Base-by-base conservation (phyloP, 768 basidiomycete species). In the Imleria badia region DNA sequence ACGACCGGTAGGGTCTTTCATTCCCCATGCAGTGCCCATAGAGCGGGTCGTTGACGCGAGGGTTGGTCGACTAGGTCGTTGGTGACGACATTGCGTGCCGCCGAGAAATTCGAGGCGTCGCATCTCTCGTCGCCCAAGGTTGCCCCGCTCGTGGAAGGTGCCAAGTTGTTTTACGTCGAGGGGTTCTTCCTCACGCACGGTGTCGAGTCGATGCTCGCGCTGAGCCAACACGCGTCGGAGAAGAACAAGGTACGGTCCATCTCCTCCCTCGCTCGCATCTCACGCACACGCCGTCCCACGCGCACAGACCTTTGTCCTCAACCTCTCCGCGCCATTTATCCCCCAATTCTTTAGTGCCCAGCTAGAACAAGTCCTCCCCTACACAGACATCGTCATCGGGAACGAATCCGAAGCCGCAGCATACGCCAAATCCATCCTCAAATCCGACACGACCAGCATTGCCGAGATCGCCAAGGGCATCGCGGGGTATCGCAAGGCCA, bases 121-220 rank as follows among this genome's bases (percentile, higher is more conserved):
- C 93, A 98, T 73, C 80, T 99, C 41, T 78, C 81, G 10, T 87
- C 91, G 10, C 79, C 88, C 14, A 73, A 77, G 48, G 85, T 98
- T 59, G 85, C 89, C 26, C 80, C 85, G 31, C 76, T 94, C 60
- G 78, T 98, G 65, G 80, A 90, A 6, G 80, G 76, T 43, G 96
- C 95, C 54, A 86, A 89, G 67, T 81, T 82, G 69, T 97, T 82
- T 79, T 99, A 99, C 76, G 84, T 98, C 56, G 96, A 94, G 66
- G 96, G 96, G 9, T 99, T 88, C 79, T 98, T 99, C 85, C 81
- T 98, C 55, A 96, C 96, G 17, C 96, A 99, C 68, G 96, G 97
- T 42, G 69, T 81, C 52, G 83, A 85, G 51, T 79, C 82, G 52
- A 84, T 84, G 45, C 72, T 91, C 36, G 78, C 86, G 64, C 75